Base-by-base conservation (phyloP, 306 rosid species). In the Malus sieversii region DNA sequence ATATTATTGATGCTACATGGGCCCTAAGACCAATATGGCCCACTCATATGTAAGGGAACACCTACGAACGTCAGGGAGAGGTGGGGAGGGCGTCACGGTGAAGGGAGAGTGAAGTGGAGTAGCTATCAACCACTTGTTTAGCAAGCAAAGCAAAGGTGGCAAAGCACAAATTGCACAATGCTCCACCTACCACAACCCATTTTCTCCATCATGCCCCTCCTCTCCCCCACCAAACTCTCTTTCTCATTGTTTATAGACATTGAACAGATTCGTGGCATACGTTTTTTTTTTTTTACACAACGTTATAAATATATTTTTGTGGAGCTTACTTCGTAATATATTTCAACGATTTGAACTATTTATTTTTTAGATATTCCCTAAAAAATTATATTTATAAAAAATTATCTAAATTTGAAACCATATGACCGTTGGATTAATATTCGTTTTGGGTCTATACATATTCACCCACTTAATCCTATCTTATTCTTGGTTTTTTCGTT, bases 171-270 rank as follows among this genome's bases (percentile, higher is more conserved):
- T 80, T 72, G 81, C 78, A 72, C 72, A 85, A 75, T 35, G 74
- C 82, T 59, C 71, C 78, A 84, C 92, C 91, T 87, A 90, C 87
- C 84, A 52, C 72, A 25, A 20, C 25, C 77, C 60, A 72, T 69
- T 70, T 27, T 15, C 20, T 48, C 42, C 71, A 53, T 53, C 48
- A 57, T 65, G 66, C 74, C 57, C 71, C 60, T 64, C 30, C 71
- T 46, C 55, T 29, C 45, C 79, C 81, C 76, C 82, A 88, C 92
- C 96, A 83, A 90, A 80, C 88, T 81, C 81, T 74, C 80, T 20
- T 32, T 77, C 62, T 70, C 76, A n/a, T 46, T 4, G 16, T 46
- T 13, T 46, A 38, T 46, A 46, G 0, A 45, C 13, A 46, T 45
- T 3, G 1, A 45, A 3, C 0, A 1, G 9, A 7, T 38, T 38